Evolutionary conservation across 805 yeast species (phyloP), one percentile per base, ranked within the genome.

Genomic region (Candida succiphila): DNA sequence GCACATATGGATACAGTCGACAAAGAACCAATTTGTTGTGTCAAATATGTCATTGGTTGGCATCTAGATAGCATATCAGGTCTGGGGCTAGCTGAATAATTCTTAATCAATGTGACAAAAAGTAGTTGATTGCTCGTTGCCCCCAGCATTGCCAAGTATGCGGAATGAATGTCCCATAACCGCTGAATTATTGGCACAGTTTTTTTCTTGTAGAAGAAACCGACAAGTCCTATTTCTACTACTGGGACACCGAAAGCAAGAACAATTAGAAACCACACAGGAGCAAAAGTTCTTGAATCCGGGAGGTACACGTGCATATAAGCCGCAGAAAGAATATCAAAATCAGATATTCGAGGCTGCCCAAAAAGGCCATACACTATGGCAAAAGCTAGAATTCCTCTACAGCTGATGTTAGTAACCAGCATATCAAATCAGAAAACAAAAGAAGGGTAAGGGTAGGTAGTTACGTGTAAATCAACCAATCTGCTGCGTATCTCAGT

Each of bases 61-160:
- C 78, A 73, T 30, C 79, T 51, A 16, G 61, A 57, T 17, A 73
- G 45, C 44, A 73, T 62, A 43, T 73, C 79, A 1, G 78, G 78
- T 33, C 78, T 51, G 15, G 66, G 72, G 16, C 66, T 43, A 5
- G 75, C 77, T 22, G 70, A 44, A 22, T 48, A 48, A 45, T 70
- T 69, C 50, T 74, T 72, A 35, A 74, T 47, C 8, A 69, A 45
- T 27, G 63, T 57, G 3, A 67, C 67, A 7, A 61, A 39, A 31
- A 60, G 34, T 17, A 63, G 42, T 36, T 66, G 70, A 15, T 54
- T 44, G 0, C 67, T 45, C 26, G 57, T 50, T 7, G 65, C 51
- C 1, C 65, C 71, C 28, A 56, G 31, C 18, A 65, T 41, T 5
- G 60, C 58, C 30, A 64, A 42, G 3, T 58, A 34, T 0, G 56